Base-by-base conservation (phyloP, 305 asterid species). In the Solanum chacoense region DNA sequence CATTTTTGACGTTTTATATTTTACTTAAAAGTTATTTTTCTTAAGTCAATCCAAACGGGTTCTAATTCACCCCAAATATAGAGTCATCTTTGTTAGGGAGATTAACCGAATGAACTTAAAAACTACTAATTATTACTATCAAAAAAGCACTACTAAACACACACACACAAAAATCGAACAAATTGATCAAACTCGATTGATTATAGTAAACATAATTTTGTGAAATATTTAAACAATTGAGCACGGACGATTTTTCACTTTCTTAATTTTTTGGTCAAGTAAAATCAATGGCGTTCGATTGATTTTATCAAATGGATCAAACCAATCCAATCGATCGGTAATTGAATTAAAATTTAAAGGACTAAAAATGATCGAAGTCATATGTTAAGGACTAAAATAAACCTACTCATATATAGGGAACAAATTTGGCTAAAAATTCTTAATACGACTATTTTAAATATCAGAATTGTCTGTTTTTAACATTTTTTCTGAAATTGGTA, bases 181-280 rank as follows among this genome's bases (percentile, higher is more conserved):
- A 28, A 72, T 69, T 8, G n/a, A 69, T 26, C 74, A 71, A 71
- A 28, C 0, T 28, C 3, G 22, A 28, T 12, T 55, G 20, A 55
- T 55, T 0, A 18, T 55, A 55, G 4, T 7, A 55, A 55, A 55
- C 7, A 50, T 7, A 55, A 55, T 18, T 16, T n/a, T 69, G 9
- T 12, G 4, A 26, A 69, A 69, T 28, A 28, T 72, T 29, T 28
- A 72, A 29, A 72, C 11, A 1, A 29, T 28, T 13, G 1, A 28
- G 36, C 20, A 1, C 2, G 1, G 0, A 1, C 1, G 0, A 1
- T 28, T 3, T 71, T 71, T 71, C 2, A 9, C 0, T 29, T 71
- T 28, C 20, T 6, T 26, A 69, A 69, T 2, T 71, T 26, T 28
- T 28, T 26, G 11, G 1, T 12, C 4, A 26, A 69, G 5, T 59